A percentile compares a stretch with the other conserved stretches of the same genome.
Conservation (phyloP, 148 eudicot species). For the Rheum nobile region DNA sequence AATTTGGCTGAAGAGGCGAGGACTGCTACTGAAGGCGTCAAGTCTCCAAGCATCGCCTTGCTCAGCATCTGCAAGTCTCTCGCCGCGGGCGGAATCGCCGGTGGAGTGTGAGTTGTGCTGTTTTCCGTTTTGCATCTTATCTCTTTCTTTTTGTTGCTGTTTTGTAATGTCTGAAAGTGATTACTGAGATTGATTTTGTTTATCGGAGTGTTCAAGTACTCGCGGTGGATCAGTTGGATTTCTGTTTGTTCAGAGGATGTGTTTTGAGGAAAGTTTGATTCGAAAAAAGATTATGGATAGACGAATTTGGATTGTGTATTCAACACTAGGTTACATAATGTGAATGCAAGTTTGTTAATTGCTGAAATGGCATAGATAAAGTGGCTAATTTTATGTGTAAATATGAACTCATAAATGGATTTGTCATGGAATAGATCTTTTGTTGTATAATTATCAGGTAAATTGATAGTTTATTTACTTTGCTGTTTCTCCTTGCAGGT, state of each 20-base stretch:
- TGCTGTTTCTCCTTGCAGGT: conserved; percentile 29
- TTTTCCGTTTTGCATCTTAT: conserved; percentile 1
- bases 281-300: background rate
- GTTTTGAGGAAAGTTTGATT: background rate
- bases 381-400: background rate
- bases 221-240: background rate
- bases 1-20: conserved; percentile 79
- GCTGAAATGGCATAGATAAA: background rate
- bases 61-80: conserved; percentile 58
- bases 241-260: background rate
- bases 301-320: background rate
- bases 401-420: background rate
- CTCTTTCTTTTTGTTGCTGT: background rate
- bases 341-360: background rate
- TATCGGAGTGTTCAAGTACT: no score
- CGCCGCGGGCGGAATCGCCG: conserved; percentile 70
- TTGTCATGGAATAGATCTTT: background rate
- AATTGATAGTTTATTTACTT: background rate
- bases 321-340: background rate
- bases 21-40: conserved; percentile 55
- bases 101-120: conserved; percentile 50
- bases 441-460: background rate
- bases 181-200: background rate
- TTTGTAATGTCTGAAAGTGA: background rate
- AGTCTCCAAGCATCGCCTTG: conserved; percentile 34